Evolutionary conservation across 2,329 filamentous ascomycete species (phyloP).

Genomic region (Magnaporthiopsis incrustans): DNA sequence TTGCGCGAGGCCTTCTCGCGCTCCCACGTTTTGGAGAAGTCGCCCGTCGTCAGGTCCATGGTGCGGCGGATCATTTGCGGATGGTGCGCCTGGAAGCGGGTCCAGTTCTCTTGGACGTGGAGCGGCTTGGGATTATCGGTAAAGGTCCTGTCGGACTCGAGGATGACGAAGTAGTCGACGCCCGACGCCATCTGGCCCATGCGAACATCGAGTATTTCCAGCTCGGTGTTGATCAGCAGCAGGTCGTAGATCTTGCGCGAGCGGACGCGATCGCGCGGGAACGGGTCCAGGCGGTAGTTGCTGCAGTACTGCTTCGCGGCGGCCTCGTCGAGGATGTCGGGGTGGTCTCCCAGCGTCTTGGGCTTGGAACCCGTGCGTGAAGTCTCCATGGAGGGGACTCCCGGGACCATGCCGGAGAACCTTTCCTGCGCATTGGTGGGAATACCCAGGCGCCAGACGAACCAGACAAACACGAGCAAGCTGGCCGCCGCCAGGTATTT

Average conservation of each 20-base stretch:
- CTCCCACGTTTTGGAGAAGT: conserved; percentile 21
- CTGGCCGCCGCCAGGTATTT: conserved; percentile 6
- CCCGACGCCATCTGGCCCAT: conserved; percentile 20
- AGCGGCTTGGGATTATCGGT: conserved; percentile 28
- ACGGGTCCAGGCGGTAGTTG: conserved; percentile 39
- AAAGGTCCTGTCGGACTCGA: conserved; percentile 30
- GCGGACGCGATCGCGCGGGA: conserved; percentile 40
- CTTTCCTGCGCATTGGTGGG: neutral
- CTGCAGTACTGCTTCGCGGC: conserved; percentile 7
- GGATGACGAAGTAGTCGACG: conserved; percentile 35
- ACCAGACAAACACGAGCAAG: conserved; percentile 8
- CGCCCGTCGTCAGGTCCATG: conserved; percentile 22
- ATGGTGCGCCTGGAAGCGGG: conserved; percentile 25
- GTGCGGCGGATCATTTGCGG: conserved; percentile 31
- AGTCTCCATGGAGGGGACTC: neutral
- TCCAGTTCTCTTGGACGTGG: conserved; percentile 26
- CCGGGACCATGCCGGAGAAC: neutral
- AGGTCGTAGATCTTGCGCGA: conserved; percentile 14
- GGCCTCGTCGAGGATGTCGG: conserved; percentile 9
- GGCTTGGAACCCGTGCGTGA: neutral
- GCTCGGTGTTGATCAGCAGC: conserved; percentile 14
- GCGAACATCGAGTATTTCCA: conserved; percentile 13
- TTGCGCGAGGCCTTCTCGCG: conserved; percentile 31
- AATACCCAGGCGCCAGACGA: conserved; percentile 6
- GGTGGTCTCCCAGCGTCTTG: neutral